Percentiles rank a stretch among this genome's conserved stretches.
phyloP scores from a whole-genome alignment of 768 basidiomycete genomes.

The Coprinopsis marcescibilis region DNA sequence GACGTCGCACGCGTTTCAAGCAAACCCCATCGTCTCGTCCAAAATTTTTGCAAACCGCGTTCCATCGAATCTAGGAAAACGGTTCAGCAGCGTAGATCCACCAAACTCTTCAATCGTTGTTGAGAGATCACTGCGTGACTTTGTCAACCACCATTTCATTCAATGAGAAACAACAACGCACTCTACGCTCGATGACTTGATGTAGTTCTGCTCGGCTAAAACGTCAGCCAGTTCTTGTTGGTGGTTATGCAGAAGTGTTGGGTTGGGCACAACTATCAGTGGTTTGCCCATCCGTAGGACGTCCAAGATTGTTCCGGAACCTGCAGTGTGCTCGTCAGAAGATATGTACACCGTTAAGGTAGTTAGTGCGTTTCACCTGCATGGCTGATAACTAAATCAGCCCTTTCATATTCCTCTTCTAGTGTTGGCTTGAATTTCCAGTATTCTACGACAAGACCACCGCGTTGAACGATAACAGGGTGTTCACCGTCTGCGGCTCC shows the following conservation, averaged over 20 bases:
- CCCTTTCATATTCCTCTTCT: constrained; percentile 52
- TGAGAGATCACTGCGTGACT: constrained; percentile 43
- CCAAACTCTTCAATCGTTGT: constrained; percentile 45
- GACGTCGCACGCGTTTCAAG: constrained; percentile 20
- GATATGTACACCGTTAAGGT: not conserved
- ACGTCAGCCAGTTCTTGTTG: constrained; percentile 82
- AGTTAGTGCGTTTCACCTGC: constrained; percentile 56
- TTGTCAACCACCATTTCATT: not conserved
- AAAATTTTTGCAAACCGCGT: constrained; percentile 60
- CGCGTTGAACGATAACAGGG: constrained; percentile 20
- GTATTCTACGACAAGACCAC: constrained; percentile 52
- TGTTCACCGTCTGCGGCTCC: constrained; percentile 25
- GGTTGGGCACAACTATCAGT: constrained; percentile 86
- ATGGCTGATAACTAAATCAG: constrained; percentile 87
- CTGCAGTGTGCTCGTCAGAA: constrained; percentile 33
- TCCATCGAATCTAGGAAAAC: constrained; percentile 67
- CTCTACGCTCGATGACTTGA: constrained; percentile 53
- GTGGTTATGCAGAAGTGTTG: constrained; percentile 86
- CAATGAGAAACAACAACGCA: constrained; percentile 31
- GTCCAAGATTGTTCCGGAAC: constrained; percentile 92
- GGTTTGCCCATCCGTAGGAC: constrained; percentile 69
- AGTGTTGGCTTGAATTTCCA: constrained; percentile 76
- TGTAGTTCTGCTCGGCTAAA: constrained; percentile 51
- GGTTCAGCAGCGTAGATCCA: constrained; percentile 36
- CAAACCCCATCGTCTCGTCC: constrained; percentile 78